Percentiles rank a stretch among this genome's conserved stretches.
phyloP scores from a whole-genome alignment of 768 basidiomycete genomes.

The Trametes cinnabarina region DNA sequence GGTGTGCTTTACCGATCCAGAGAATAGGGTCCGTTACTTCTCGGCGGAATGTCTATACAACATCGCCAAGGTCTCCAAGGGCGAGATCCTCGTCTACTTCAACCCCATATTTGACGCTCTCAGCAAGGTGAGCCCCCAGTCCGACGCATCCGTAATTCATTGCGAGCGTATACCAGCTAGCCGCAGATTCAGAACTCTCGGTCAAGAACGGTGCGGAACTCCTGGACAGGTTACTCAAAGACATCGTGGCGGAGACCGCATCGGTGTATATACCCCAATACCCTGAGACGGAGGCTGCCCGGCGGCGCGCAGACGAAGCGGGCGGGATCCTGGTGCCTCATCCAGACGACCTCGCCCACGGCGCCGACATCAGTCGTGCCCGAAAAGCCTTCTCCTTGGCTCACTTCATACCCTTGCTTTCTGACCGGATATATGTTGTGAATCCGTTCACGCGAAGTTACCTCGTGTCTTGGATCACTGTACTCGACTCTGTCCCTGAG shows the following conservation, averaged over 20 bases:
- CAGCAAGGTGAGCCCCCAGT: slow-evolving; percentile 69
- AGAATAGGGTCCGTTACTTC: slow-evolving; percentile 95
- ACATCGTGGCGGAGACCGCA: slow-evolving; percentile 95
- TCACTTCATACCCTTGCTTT: slow-evolving; percentile 90
- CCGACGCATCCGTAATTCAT: slow-evolving; percentile 13
- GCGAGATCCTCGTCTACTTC: slow-evolving; percentile 94
- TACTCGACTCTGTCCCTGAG: slow-evolving; percentile 95
- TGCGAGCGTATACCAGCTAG: slow-evolving; percentile 56
- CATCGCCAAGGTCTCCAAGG: slow-evolving; percentile 95
- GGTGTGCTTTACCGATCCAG: slow-evolving; percentile 88
- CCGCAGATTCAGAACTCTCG: slow-evolving; percentile 91
- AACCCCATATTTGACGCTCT: slow-evolving; percentile 98
- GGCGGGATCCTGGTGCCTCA: slow-evolving; percentile 62
- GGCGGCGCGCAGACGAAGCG: slow-evolving; percentile 34
- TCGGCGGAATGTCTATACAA: slow-evolving; percentile 98
- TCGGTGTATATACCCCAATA: slow-evolving; percentile 91
- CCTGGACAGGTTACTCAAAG: slow-evolving; percentile 93
- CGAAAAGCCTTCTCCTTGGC: slow-evolving; percentile 90
- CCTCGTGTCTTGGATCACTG: slow-evolving; percentile 95
- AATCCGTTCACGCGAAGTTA: slow-evolving; percentile 95
- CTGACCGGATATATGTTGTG: slow-evolving; percentile 91
- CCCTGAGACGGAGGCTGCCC: slow-evolving; percentile 71
- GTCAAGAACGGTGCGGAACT: slow-evolving; percentile 99
- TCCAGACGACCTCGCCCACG: slow-evolving; percentile 49
- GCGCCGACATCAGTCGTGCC: slow-evolving; percentile 37